Conservation (phyloP, 139 green algal genomes). For the Chlorella ohadii region DNA sequence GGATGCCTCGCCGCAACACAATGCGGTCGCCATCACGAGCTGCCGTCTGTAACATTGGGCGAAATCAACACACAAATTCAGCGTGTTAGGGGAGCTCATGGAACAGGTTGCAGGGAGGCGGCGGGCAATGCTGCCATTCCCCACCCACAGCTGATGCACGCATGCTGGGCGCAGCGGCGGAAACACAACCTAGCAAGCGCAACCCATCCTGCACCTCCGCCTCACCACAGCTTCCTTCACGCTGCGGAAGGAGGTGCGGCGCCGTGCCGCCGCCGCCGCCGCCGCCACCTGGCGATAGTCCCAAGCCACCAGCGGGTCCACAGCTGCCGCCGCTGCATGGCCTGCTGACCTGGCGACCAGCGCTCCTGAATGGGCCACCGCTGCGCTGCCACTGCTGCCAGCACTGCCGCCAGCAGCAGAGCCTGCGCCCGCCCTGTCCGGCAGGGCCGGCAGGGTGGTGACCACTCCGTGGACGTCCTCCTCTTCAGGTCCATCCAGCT, state of each 20-base stretch:
- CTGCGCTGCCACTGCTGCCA: not conserved
- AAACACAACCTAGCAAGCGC: too few species aligned
- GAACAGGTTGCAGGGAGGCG: too few species aligned
- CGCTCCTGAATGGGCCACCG: too few species aligned
- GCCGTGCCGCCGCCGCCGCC: not conserved
- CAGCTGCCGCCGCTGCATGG: not conserved
- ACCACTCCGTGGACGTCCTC: not conserved
- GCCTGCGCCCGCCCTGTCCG: not conserved
- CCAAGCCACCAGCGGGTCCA: conserved; percentile 33
- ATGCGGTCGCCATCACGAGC: conserved; percentile 75
- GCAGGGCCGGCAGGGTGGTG: not conserved
- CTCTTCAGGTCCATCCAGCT: conserved; percentile 50
- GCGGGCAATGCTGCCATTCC: too few species aligned
- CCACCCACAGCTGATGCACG: too few species aligned
- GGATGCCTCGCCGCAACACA: conserved; percentile 60
- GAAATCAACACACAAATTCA: too few species aligned
- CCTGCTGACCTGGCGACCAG: not conserved
- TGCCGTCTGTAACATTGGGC: conserved; percentile 13
- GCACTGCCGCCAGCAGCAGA: not conserved
- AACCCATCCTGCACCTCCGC: too few species aligned
- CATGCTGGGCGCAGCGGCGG: too few species aligned
- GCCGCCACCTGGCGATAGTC: conserved; percentile 23
- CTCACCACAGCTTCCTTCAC: conserved; percentile 57
- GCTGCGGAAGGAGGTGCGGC: conserved; percentile 62
- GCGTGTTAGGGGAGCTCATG: too few species aligned